These are phyloP conservation scores for Candida endomychidarum DNA, from an alignment of 805 yeast genomes.

Conservation along the genomic window DNA sequence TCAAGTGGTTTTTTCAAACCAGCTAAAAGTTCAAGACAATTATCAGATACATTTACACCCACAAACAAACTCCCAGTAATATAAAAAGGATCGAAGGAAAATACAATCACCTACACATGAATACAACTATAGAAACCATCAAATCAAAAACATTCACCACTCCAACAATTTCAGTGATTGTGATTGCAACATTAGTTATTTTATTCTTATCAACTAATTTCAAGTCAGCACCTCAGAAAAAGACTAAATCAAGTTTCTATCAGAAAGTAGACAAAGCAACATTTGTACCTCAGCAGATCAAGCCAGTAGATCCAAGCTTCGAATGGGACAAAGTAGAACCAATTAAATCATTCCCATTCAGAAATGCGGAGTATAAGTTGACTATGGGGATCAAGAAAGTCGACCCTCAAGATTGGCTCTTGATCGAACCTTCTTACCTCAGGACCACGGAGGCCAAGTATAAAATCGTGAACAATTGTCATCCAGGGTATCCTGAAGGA, in stretches of 20 bases:
- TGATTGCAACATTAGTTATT: neutral
- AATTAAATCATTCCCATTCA: conserved; percentile 50
- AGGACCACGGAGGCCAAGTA: conserved; percentile 26
- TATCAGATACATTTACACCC: too few relatives aligned
- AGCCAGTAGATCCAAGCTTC: conserved; percentile 23
- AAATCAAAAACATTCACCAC: too few relatives aligned
- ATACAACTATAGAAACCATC: too few relatives aligned
- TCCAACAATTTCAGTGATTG: neutral
- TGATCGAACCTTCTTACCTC: conserved; percentile 37
- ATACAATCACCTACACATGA: too few relatives aligned
- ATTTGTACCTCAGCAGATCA: conserved; percentile 15
- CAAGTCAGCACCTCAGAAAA: neutral
- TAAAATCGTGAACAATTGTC: conserved; percentile 29
- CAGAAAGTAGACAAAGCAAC: conserved; percentile 2
- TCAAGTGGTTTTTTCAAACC: too few relatives aligned
- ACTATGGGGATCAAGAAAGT: conserved; percentile 58
- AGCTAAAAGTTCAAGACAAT: too few relatives aligned
- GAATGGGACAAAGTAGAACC: conserved; percentile 24
- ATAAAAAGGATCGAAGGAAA: too few relatives aligned
- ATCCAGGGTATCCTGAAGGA: conserved; percentile 30
- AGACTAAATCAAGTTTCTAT: conserved; percentile 9
- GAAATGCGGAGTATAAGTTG: conserved; percentile 56
- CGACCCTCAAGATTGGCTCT: conserved; percentile 40
- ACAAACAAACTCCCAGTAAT: too few relatives aligned
- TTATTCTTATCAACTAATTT: neutral